phyloP scores from a whole-genome alignment of 805 yeast species.

The Limtongia smithiae region DNA sequence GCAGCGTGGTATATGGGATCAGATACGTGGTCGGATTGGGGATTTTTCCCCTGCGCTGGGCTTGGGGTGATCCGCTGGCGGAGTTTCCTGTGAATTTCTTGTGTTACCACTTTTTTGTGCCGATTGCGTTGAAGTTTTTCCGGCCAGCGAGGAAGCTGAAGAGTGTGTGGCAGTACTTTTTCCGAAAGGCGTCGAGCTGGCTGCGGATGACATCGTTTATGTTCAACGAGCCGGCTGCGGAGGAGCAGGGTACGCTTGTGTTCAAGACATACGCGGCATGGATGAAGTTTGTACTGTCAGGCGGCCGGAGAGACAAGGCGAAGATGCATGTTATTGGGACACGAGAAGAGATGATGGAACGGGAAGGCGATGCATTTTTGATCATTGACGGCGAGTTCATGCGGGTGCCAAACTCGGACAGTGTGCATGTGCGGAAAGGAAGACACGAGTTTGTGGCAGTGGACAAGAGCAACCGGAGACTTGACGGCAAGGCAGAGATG shows the following conservation, averaged over 20 bases:
- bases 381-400: constrained; percentile 78
- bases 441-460: constrained; percentile 71
- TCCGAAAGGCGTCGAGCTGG: constrained; percentile 36
- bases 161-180: constrained; percentile 31
- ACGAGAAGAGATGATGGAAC: constrained; percentile 35
- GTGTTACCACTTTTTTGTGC: constrained; percentile 17
- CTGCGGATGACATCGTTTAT: constrained; percentile 81
- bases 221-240: constrained; percentile 55
- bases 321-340: constrained; percentile 29
- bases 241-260: constrained; percentile 65
- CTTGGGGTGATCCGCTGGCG: constrained; percentile 14
- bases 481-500: constrained; percentile 42
- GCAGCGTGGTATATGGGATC: constrained; percentile 53
- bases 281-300: constrained; percentile 34
- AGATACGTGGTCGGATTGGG: constrained; percentile 33
- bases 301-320: constrained; percentile 40
- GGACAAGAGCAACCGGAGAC: constrained; percentile 67
- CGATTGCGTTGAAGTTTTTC: constrained; percentile 15
- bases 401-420: constrained; percentile 84
- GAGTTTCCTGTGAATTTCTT: constrained; percentile 24
- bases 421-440: constrained; percentile 60
- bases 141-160: constrained; percentile 22
- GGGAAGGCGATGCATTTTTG: constrained; percentile 54
- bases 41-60: constrained; percentile 31
- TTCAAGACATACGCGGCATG: constrained; percentile 52